phyloP scores from a whole-genome alignment of 495 filamentous ascomycete genomes.

The Daldinia childiae region DNA sequence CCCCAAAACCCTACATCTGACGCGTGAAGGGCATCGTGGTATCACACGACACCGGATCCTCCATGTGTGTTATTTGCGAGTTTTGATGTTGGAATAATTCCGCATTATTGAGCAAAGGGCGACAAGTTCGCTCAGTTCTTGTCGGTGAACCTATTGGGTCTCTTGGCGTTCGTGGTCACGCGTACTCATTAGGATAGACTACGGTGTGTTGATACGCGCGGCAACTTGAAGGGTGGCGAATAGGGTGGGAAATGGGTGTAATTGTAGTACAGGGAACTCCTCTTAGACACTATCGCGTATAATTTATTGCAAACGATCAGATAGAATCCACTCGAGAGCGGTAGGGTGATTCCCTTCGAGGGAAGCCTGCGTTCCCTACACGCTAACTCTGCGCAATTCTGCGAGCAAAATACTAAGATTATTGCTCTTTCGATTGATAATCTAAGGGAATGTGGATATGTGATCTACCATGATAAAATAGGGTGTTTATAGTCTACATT shows the following conservation, averaged over 20 bases:
- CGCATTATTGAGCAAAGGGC: neutral
- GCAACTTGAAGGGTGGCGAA: neutral
- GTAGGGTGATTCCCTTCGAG: neutral
- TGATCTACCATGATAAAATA: neutral
- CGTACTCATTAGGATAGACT: neutral
- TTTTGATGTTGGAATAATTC: neutral
- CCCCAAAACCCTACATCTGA: neutral
- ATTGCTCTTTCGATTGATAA: neutral
- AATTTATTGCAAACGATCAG: neutral
- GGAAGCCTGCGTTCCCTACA: neutral
- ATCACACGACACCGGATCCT: neutral
- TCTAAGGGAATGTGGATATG: neutral
- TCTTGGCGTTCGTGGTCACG: neutral
- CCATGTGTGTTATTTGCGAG: neutral
- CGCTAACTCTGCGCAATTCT: neutral
- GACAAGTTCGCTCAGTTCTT: neutral
- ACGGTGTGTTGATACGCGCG: neutral
- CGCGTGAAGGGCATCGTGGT: neutral
- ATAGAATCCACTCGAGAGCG: neutral
- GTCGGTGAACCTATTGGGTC: neutral
- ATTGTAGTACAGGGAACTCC: neutral
- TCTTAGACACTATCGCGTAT: neutral
- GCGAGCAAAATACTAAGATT: neutral
- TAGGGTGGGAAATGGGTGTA: neutral
- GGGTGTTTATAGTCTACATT: neutral